Conservation (phyloP, 345 rosid genomes). For the Eucalyptus leucophloia region DNA sequence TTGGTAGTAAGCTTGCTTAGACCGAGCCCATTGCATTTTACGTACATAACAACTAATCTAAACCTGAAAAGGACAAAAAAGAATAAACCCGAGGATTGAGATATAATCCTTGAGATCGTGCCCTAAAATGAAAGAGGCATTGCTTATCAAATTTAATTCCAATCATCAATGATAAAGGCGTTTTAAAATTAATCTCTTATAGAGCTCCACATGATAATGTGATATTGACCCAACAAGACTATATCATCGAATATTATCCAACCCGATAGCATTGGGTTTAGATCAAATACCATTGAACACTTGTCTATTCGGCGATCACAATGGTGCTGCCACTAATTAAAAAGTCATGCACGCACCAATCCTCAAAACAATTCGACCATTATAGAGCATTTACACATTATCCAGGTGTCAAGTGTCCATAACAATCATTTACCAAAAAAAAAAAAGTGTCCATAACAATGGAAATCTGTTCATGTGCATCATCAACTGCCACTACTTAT, state of each 20-base stretch:
- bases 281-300: not conserved
- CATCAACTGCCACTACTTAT: not conserved
- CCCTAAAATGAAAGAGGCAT: not conserved
- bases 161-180: not conserved
- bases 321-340: not conserved
- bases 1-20: not conserved
- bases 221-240: fast-evolving
- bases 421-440: no score
- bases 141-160: not conserved
- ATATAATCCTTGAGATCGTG: not conserved
- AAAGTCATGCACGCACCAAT: not conserved
- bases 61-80: not conserved
- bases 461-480: not conserved
- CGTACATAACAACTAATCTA: not conserved
- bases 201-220: not conserved
- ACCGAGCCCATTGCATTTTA: not conserved
- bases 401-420: not conserved
- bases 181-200: not conserved
- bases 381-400: not conserved
- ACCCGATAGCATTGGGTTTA: fast-evolving
- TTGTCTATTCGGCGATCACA: not conserved
- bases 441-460: not conserved
- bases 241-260: fast-evolving
- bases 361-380: not conserved
- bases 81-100: not conserved